Percentiles rank a stretch among this genome's conserved stretches.
phyloP scores from a whole-genome alignment of 768 basidiomycete genomes.

The Leccinum subtestaceum region DNA sequence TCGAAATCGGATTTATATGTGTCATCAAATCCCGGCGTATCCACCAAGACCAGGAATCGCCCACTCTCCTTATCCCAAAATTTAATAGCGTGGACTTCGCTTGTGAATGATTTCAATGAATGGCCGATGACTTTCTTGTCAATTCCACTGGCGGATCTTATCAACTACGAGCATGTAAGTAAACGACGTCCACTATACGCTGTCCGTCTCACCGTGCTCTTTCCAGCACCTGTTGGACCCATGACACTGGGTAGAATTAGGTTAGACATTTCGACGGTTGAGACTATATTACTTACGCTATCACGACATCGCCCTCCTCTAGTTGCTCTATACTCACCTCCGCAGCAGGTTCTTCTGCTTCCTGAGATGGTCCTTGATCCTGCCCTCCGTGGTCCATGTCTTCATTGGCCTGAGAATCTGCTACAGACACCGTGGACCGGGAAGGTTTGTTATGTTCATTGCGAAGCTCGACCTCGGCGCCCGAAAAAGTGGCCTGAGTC shows the following conservation, averaged over 20 bases:
- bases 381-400: neutral
- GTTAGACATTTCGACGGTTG: neutral
- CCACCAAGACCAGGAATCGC: slow-evolving; percentile 9
- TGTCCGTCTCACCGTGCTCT: neutral
- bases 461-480: too few species aligned
- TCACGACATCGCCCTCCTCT: neutral
- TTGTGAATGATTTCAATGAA: slow-evolving; percentile 11
- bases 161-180: neutral
- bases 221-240: neutral
- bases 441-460: too few species aligned
- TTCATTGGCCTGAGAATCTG: neutral
- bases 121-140: neutral
- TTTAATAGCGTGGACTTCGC: slow-evolving; percentile 4
- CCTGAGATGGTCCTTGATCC: neutral
- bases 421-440: neutral
- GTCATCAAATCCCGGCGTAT: slow-evolving; percentile 14
- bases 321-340: neutral
- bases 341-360: neutral
- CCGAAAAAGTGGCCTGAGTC: neutral
- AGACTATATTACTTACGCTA: neutral
- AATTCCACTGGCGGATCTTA: neutral
- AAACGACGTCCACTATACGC: neutral
- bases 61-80: slow-evolving; percentile 1
- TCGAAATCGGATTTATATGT: slow-evolving; percentile 15
- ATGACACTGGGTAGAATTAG: neutral